Conservation (phyloP, 2,329 filamentous ascomycete genomes). For the Lasiodiplodia theobromae region DNA sequence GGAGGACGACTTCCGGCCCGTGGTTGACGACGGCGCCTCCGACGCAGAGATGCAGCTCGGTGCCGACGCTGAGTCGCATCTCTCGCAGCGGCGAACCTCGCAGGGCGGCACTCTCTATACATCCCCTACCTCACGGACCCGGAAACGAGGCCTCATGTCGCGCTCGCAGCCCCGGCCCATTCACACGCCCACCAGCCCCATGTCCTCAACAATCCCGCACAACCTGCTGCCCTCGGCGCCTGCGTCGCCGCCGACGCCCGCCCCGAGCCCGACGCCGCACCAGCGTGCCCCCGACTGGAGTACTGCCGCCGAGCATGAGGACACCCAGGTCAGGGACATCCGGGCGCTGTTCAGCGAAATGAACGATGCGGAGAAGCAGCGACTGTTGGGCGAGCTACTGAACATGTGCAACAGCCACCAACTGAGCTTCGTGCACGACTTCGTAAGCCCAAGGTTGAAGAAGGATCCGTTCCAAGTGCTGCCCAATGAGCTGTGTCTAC, state of each 20-base stretch:
- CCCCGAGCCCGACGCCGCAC: constrained; percentile 69
- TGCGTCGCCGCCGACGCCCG: constrained; percentile 71
- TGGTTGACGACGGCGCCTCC: constrained; percentile 24
- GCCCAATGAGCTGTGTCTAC: constrained; percentile 89
- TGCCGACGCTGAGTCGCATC: constrained; percentile 11
- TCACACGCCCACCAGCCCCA: constrained; percentile 59
- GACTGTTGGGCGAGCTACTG: constrained; percentile 84
- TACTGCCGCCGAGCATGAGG: constrained; percentile 78
- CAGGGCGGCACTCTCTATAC: constrained; percentile 37
- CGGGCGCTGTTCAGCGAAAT: constrained; percentile 81
- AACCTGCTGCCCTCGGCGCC: constrained; percentile 70
- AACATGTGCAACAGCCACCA: constrained; percentile 95
- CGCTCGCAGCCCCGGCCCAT: constrained; percentile 54
- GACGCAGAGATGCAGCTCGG: constrained; percentile 29
- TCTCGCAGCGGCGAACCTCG: constrained; percentile 16
- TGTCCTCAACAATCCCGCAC: constrained; percentile 60
- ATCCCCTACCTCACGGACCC: constrained; percentile 43
- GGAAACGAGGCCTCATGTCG: constrained; percentile 50
- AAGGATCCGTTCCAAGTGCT: constrained; percentile 94
- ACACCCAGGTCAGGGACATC: constrained; percentile 80
- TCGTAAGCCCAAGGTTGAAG: constrained; percentile 91
- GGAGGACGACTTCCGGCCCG: constrained; percentile 25
- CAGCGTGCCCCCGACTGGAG: constrained; percentile 76
- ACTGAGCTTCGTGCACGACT: constrained; percentile 94
- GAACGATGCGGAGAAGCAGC: constrained; percentile 76